phyloP scores from a whole-genome alignment of 495 filamentous ascomycete genomes.

The Amorphotheca resinae region DNA sequence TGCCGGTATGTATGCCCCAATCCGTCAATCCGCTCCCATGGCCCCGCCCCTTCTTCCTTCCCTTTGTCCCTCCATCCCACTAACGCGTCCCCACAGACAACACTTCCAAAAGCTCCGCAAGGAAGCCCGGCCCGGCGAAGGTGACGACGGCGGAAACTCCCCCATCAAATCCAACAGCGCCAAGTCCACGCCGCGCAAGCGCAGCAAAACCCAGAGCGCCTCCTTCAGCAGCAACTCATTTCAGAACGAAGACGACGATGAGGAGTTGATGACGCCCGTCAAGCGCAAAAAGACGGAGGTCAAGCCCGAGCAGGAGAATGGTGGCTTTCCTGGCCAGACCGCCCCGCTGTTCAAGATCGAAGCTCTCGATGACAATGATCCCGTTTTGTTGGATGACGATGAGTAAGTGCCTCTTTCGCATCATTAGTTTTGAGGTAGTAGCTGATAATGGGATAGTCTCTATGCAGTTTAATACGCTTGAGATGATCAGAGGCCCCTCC shows the following conservation, averaged over 20 bases:
- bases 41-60: background rate
- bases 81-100: slow-evolving; percentile 18
- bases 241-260: slow-evolving; percentile 4
- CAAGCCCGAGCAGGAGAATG: background rate
- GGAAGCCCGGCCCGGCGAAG: slow-evolving; percentile 19
- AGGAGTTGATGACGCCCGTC: background rate
- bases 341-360: slow-evolving; percentile 9
- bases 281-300: background rate
- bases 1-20: slow-evolving; percentile 23
- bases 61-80: background rate
- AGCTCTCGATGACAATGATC: background rate
- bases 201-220: background rate
- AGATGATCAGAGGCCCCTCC: too few species aligned
- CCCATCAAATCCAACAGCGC: slow-evolving; percentile 6
- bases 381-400: slow-evolving; percentile 5
- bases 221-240: background rate
- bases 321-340: too few species aligned
- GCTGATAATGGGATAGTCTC: too few species aligned
- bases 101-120: slow-evolving; percentile 22
- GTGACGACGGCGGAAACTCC: slow-evolving; percentile 3
- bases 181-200: background rate
- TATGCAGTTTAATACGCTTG: too few species aligned
- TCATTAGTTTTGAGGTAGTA: background rate
- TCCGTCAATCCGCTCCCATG: background rate
- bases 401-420: slow-evolving; percentile 1